Conservation (phyloP, 2,329 filamentous ascomycete species). For the Lojkania enalia region DNA sequence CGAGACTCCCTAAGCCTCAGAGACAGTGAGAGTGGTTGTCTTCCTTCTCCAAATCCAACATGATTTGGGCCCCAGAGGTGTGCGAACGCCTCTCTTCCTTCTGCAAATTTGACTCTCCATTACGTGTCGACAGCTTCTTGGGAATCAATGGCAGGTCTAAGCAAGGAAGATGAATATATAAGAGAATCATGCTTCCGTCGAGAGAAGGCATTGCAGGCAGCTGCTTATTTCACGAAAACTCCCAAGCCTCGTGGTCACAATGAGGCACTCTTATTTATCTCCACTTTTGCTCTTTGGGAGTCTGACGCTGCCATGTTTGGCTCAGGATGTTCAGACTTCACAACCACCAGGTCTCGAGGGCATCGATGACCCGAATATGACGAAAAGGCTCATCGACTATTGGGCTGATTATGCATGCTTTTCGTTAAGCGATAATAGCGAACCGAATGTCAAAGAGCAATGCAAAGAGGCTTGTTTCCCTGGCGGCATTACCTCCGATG, state of each 20-base stretch:
- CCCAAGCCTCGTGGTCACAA: not conserved
- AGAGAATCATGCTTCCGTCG: not conserved
- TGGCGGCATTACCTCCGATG: constrained; percentile 1
- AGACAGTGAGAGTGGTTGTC: not conserved
- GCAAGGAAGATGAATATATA: not conserved
- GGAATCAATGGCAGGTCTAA: not conserved
- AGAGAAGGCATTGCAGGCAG: not conserved
- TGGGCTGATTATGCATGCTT: constrained; percentile 5
- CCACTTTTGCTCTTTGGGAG: not conserved
- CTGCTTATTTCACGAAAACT: not conserved
- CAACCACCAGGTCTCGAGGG: constrained; percentile 3
- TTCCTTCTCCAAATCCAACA: not conserved
- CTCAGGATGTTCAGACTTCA: constrained; percentile 3
- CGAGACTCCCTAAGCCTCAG: too few relatives aligned
- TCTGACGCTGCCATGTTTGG: constrained; percentile 1
- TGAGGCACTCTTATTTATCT: not conserved
- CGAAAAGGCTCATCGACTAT: constrained; percentile 4
- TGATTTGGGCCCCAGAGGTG: not conserved
- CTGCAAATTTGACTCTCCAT: not conserved
- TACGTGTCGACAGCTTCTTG: not conserved
- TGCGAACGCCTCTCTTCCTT: not conserved
- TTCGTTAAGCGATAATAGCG: not conserved
- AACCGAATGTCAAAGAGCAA: constrained; percentile 8
- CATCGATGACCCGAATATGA: constrained; percentile 3
- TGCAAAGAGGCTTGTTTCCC: constrained; percentile 6